These are phyloP conservation scores for Naganishia cerealis DNA, from an alignment of 1,284 basidiomycete genomes.

Conservation along the genomic window DNA sequence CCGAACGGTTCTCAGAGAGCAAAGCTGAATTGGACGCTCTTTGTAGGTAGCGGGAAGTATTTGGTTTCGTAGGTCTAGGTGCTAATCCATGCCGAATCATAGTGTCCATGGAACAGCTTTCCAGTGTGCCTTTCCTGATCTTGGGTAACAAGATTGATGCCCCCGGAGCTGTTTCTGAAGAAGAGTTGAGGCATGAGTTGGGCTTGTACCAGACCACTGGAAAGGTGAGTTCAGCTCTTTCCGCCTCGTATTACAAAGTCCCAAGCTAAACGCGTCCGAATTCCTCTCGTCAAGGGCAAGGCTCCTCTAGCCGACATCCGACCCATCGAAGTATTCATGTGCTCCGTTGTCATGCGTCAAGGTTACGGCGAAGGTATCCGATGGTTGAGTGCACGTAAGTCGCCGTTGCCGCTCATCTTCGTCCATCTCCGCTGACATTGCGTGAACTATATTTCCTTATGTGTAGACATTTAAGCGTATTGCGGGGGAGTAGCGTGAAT, in stretches of 20 bases:
- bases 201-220: slow-evolving; percentile 98
- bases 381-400: slow-evolving; percentile 63
- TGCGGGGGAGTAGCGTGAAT: neutral
- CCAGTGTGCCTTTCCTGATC: slow-evolving; percentile 96
- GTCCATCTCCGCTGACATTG: neutral
- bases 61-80: neutral
- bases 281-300: slow-evolving; percentile 69
- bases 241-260: neutral
- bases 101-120: slow-evolving; percentile 79
- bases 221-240: slow-evolving; percentile 65
- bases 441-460: neutral
- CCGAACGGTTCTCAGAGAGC: slow-evolving; percentile 91
- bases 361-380: slow-evolving; percentile 99
- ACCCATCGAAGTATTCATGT: slow-evolving; percentile 99
- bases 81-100: slow-evolving; percentile 8
- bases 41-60: slow-evolving; percentile 48
- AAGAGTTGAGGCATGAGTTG: slow-evolving; percentile 91
- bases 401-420: neutral
- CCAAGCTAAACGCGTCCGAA: slow-evolving; percentile 1
- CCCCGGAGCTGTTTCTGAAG: slow-evolving; percentile 94
- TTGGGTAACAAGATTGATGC: slow-evolving; percentile 99
- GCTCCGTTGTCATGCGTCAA: slow-evolving; percentile 97
- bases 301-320: slow-evolving; percentile 94
- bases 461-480: slow-evolving; percentile 2
- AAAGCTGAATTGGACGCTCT: slow-evolving; percentile 96